Base-by-base conservation (phyloP, 2,329 filamentous ascomycete genomes). In the Fusarium penzigii region DNA sequence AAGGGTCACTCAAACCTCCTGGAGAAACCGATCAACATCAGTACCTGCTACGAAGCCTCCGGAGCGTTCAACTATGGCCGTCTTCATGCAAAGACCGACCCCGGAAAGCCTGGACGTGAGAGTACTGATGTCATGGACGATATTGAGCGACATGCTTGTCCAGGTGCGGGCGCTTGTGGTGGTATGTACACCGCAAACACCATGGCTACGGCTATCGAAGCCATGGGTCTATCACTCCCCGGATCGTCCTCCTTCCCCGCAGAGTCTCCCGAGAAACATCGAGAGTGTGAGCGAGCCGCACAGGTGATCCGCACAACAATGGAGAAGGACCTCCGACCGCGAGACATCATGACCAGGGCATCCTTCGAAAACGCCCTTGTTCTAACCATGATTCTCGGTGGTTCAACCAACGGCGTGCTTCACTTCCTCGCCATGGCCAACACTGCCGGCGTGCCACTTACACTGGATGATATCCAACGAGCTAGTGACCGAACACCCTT, bases 121-220 rank as follows among this genome's bases (percentile, higher is more conserved):
- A 83, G 88, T 46, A 83, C 86, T 52, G 89, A 96, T 63, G 90
- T 96, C 50, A 83, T 95, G 76, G 84, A 88, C 29, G 93, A 97
- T 68, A 84, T 96, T 44, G 89, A 92, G 74, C 78, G 77, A 57
- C 82, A 94, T 65, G 86, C 91, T 2, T 96, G 92, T 51, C 74
- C 74, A 42, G 71, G 73, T 29, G 67, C 70, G 13, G 88, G 88
- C 20, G 88, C 88, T 32, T 92, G 88, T 63, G 88, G 87, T 55
- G 88, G 88, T 54, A 91, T 95, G 91, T 96, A 91, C 74, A 96
- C 91, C 1, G 91, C 91, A 51, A 95, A 95, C 73, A 95, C 90
- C 13, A 92, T 96, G 89, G 89, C 90, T 2, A 92, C 88, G 0
- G 89, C 89, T 14, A 92, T 95, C 58, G 90, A 96, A 73, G 89